Evolutionary conservation across 1,284 basidiomycete species (phyloP).

Genomic region (Prillingera fragicola): DNA sequence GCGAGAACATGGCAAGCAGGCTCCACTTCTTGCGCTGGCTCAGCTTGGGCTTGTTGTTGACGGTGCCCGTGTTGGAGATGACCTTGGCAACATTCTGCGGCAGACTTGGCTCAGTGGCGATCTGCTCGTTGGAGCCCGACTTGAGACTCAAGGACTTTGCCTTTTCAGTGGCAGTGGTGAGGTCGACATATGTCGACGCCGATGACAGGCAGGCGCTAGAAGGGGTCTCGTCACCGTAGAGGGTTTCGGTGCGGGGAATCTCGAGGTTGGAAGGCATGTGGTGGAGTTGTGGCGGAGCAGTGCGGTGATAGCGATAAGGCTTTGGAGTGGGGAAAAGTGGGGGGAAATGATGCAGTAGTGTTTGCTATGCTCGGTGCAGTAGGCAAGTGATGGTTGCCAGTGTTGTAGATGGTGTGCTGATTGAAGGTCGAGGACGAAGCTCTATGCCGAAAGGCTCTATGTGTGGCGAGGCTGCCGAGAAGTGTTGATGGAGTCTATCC

Average conservation of each 20-base stretch:
- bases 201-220: background rate
- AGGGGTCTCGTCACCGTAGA: background rate
- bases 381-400: too few species aligned
- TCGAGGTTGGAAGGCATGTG: background rate
- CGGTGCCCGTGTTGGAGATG: too few species aligned
- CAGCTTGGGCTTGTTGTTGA: background rate
- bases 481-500: too few species aligned
- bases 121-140: background rate
- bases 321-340: too few species aligned
- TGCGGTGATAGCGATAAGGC: background rate
- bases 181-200: background rate
- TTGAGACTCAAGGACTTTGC: background rate
- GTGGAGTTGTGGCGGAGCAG: background rate
- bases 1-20: conserved; percentile 24
- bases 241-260: background rate
- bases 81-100: too few species aligned
- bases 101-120: too few species aligned
- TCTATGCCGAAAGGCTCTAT: too few species aligned
- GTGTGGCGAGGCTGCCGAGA: too few species aligned
- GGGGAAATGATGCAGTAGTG: too few species aligned
- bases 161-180: background rate
- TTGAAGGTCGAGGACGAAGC: too few species aligned
- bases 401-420: too few species aligned
- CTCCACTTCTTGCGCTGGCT: conserved; percentile 26
- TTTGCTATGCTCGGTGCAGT: too few species aligned